Evolutionary conservation across 1,284 basidiomycete species (phyloP), one percentile per base, ranked within the genome.

Genomic region (Austroboletus rostrupii): DNA sequence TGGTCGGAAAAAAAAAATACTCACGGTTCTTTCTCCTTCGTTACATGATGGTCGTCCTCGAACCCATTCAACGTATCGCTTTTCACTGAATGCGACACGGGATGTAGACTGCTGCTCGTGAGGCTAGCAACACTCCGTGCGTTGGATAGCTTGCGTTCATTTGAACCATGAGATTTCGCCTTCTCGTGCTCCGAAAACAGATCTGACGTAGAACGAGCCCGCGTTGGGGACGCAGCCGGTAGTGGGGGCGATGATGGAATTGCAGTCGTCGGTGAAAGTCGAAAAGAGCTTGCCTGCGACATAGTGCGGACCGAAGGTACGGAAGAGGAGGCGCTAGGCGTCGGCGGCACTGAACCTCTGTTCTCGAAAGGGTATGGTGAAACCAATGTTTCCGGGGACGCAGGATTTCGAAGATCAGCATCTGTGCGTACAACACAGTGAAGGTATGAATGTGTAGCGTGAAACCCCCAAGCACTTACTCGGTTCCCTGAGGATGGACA

Each of bases 341-440:
- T 79, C 19, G 72, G 71, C 20, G 73, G 56, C 13, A 41, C 48
- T 66, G 52, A 70, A 71, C 43, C 74, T 70, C 31, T 77, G 41
- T 32, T 54, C 36, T 70, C 81, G 74, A 79, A 81, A 47, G 78
- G 75, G 26, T 74, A 68, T 20, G 77, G 70, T 45, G 78, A 71
- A 38, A 68, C 67, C 38, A 85, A 62, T 12, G 81, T 63, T 47
- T 80, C 78, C 11, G 87, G 85, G 26, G 86, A 87, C 10, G 85
- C 85, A 47, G 85, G 84, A 64, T 88, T 89, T 58, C 77, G 75
- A 59, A 80, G 76, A 48, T 75, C 72, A 21, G 61, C 49, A 48
- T 73, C 73, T 50, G 64, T 39, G 31, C 21, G 28, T 43, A 52
- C 42, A 41, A 38, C 32, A 20, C 43, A 19, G 31, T 51, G 42